Evolutionary conservation across 345 rosid genomes (phyloP), one percentile per base, ranked within the genome.

Genomic region (Mangifera indica): DNA sequence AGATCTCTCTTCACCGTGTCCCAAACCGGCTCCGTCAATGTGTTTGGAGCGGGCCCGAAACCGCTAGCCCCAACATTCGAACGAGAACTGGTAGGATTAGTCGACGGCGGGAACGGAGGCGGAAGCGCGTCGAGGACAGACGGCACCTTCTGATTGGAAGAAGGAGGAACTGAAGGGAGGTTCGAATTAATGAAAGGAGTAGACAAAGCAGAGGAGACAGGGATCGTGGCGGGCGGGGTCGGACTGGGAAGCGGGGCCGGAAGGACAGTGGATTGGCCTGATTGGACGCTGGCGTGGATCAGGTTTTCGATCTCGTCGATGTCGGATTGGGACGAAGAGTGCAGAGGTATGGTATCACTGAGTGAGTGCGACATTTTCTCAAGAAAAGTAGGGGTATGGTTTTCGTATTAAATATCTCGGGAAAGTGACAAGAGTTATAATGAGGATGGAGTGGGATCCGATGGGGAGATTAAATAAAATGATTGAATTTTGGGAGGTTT

Each of bases 251-350:
- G 93, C 0, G 93, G 91, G 63, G 97, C 99, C 0, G 98, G 96
- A 37, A 81, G 92, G 72, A 92, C 98, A 4, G 93, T 82, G 66
- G 97, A 83, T n/a, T 89, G 83, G 25, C 77, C 83, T 7, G 94
- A 82, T 56, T 85, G 96, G 70, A 93, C 88, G 79, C 84, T 80
- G 72, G 80, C 88, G 86, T 81, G 79, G 84, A 95, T 92, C 74
- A 95, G 93, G 83, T 87, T 88, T 83, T 95, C 98, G 84, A 95
- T 95, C 91, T 95, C 99, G 85, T 95, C 99, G 81, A 91, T 95
- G 85, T 92, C 99, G 42, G 98, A 95, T 60, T 95, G 99, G 74
- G 98, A 95, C 9, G 99, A 87, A 0, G 91, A 62, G 59, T 89
- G 88, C 32, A 89, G 91, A 34, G 98, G 99, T 66, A 86, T 69